Conservation (phyloP, 2,329 filamentous ascomycete species). For the Sclerotinia trifoliorum region DNA sequence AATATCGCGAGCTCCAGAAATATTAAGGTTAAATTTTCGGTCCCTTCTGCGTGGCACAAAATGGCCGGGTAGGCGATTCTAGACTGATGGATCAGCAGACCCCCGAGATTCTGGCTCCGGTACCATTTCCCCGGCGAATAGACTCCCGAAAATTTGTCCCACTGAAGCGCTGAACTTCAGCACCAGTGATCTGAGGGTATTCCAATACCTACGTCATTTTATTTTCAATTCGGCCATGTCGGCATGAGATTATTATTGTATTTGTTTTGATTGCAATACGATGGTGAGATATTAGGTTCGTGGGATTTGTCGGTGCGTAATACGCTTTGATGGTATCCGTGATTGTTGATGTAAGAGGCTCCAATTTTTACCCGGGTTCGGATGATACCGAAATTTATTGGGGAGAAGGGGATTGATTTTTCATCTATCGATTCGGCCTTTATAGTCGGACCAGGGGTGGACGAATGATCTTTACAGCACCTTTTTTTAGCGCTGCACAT, state of each 20-base stretch:
- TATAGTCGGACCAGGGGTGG: no score
- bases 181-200: background rate
- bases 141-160: background rate
- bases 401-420: background rate
- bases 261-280: background rate
- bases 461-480: background rate
- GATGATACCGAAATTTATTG: background rate
- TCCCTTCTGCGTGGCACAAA: background rate
- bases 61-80: background rate
- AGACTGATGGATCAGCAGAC: slow-evolving; percentile 17
- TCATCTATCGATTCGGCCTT: background rate
- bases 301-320: background rate
- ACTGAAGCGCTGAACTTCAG: background rate
- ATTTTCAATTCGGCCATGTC: background rate
- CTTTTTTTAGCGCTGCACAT: background rate
- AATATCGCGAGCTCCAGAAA: background rate
- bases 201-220: slow-evolving; percentile 1
- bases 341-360: background rate
- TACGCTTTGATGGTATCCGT: background rate
- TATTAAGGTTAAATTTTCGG: background rate
- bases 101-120: slow-evolving; percentile 6
- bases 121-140: background rate
- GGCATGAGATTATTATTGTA: background rate
- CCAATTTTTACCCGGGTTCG: background rate
- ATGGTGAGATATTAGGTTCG: background rate